phyloP scores from a whole-genome alignment of 2,329 filamentous ascomycete species.

The Xylaria sp. region DNA sequence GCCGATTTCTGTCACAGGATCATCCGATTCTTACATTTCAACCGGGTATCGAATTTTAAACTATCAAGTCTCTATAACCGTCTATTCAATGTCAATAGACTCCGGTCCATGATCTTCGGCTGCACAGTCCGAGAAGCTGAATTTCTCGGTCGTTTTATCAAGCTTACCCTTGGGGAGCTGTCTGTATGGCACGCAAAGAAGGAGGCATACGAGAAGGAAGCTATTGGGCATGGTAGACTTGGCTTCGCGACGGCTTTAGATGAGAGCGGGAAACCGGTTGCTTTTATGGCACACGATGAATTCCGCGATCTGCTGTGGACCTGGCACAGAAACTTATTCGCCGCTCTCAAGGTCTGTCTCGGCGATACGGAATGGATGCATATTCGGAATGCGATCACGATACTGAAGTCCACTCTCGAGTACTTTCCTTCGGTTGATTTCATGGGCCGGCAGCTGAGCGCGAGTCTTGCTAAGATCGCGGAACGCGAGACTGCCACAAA shows the following conservation, averaged over 20 bases:
- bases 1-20: conserved; percentile 90
- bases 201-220: conserved; percentile 82
- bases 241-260: conserved; percentile 84
- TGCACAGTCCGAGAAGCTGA: conserved; percentile 92
- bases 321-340: conserved; percentile 87
- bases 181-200: conserved; percentile 85
- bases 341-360: conserved; percentile 83
- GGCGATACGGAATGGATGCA: conserved; percentile 93
- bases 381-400: conserved; percentile 92
- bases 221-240: conserved; percentile 68
- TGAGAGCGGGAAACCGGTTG: conserved; percentile 74
- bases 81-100: conserved; percentile 83
- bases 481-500: conserved; percentile 68
- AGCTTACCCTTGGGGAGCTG: conserved; percentile 82
- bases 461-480: conserved; percentile 73
- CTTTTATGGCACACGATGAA: conserved; percentile 83
- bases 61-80: conserved; percentile 85
- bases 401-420: conserved; percentile 83
- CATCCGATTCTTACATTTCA: conserved; percentile 86
- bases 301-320: conserved; percentile 88
- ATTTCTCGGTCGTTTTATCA: conserved; percentile 91
- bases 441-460: conserved; percentile 76
- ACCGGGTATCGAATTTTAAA: conserved; percentile 85
- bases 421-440: conserved; percentile 91
- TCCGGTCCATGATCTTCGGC: conserved; percentile 85